A percentile compares a stretch with the other conserved stretches of the same genome.
Evolutionary conservation across 1,284 basidiomycete species (phyloP).

Genomic region (Trichosporon coremiiforme): DNA sequence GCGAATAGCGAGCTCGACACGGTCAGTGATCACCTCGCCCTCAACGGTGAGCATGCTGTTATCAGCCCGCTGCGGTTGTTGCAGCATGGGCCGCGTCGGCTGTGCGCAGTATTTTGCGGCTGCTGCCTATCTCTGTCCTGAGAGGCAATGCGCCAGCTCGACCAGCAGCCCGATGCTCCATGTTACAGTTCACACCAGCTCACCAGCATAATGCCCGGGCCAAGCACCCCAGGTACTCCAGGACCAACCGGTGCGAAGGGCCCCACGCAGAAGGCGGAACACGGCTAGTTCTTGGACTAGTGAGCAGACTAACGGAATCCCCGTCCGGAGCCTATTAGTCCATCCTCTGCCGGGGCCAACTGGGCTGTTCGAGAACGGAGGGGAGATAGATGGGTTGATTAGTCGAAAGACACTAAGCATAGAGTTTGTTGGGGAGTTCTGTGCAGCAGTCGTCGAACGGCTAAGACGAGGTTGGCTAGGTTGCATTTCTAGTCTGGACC

Average conservation of each 20-base stretch:
- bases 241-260: background rate
- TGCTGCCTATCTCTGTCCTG: background rate
- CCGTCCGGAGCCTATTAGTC: background rate
- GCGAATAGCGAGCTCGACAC: background rate
- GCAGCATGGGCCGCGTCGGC: background rate
- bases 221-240: background rate
- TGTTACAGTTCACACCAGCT: background rate
- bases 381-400: background rate
- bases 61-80: background rate
- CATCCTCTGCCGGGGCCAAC: too few species aligned
- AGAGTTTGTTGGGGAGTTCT: background rate
- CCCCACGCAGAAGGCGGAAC: constrained; percentile 1
- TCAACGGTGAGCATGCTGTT: background rate
- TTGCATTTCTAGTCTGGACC: background rate
- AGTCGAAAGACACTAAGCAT: background rate
- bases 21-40: background rate
- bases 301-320: background rate
- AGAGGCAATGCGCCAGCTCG: background rate
- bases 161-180: background rate
- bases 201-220: background rate
- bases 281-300: background rate
- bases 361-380: background rate
- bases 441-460: background rate
- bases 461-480: background rate
- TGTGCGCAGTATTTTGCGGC: background rate